Conservation (phyloP, 1,139 yeast species). For the Candida tropicalis region DNA sequence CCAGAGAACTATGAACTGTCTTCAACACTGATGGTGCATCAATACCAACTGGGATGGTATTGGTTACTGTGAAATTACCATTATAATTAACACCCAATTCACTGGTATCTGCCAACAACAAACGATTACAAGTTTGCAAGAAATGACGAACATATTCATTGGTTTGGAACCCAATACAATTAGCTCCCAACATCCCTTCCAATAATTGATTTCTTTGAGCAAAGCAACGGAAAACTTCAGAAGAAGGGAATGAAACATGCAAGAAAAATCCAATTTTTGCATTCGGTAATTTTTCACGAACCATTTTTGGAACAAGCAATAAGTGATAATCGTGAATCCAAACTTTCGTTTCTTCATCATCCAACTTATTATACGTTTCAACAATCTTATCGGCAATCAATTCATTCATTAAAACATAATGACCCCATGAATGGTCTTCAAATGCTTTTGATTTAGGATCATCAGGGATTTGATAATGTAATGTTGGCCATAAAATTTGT, state of each 20-base stretch:
- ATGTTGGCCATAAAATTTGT: slow-evolving; percentile 94
- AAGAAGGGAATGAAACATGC: slow-evolving; percentile 94
- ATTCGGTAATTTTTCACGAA: slow-evolving; percentile 71
- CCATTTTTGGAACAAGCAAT: slow-evolving; percentile 82
- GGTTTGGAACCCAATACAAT: slow-evolving; percentile 86
- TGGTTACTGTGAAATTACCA: slow-evolving; percentile 67
- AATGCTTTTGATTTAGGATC: slow-evolving; percentile 92
- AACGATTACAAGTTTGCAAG: slow-evolving; percentile 83
- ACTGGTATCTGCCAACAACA: slow-evolving; percentile 79
- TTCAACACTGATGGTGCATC: slow-evolving; percentile 65
- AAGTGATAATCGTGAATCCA: slow-evolving; percentile 97
- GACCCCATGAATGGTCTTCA: slow-evolving; percentile 93
- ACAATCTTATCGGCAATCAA: slow-evolving; percentile 77
- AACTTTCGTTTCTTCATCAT: slow-evolving; percentile 53
- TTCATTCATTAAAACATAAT: slow-evolving; percentile 76
- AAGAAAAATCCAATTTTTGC: slow-evolving; percentile 91
- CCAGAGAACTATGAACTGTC: slow-evolving; percentile 52
- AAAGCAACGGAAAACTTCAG: slow-evolving; percentile 92
- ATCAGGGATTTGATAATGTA: slow-evolving; percentile 96
- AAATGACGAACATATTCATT: slow-evolving; percentile 93
- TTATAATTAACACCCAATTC: slow-evolving; percentile 72
- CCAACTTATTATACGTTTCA: slow-evolving; percentile 55
- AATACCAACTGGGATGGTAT: slow-evolving; percentile 82
- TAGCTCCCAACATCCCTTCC: slow-evolving; percentile 87
- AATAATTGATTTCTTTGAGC: slow-evolving; percentile 82